Evolutionary conservation across 192 early-diverging fungal species (phyloP), one percentile per base, ranked within the genome.

Genomic region (Mortierella claussenii): DNA sequence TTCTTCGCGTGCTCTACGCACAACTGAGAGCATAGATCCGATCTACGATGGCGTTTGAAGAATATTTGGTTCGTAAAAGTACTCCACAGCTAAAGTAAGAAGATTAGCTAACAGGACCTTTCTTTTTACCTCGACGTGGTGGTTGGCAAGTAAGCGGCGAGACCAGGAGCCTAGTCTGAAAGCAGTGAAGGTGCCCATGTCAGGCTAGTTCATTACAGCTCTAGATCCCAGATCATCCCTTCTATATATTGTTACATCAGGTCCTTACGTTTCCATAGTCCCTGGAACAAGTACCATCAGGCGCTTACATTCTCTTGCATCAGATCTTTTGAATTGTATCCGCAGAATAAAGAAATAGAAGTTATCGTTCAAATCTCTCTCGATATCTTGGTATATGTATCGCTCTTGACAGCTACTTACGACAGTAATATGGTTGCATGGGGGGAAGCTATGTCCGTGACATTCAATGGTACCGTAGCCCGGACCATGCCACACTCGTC

Each of bases 201-300:
- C n/a, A n/a, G n/a, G n/a, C n/a, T n/a, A n/a, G n/a, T n/a, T n/a
- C n/a, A n/a, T n/a, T n/a, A n/a, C n/a, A n/a, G n/a, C n/a, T n/a
- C n/a, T n/a, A n/a, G n/a, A n/a, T n/a, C n/a, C n/a, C n/a, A n/a
- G n/a, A n/a, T n/a, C n/a, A n/a, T n/a, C n/a, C n/a, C n/a, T n/a
- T n/a, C n/a, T n/a, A n/a, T n/a, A n/a, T n/a, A n/a, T n/a, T n/a
- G n/a, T n/a, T n/a, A n/a, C n/a, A n/a, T n/a, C n/a, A n/a, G n/a
- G n/a, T n/a, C n/a, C 60, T 58, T 60, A 75, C 63, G 44, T 13
- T 48, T 75, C 71, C 46, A 59, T n/a, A 3, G 51, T 75, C 17
- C 64, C 64, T 4, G 62, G 57, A 1, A 65, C 26, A 15, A 75
- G 43, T 0, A 75, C 51, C 6, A 75, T 43, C 10, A 75, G 7